Base-by-base conservation (phyloP, 768 basidiomycete species). In the Naganishia vishniacii region DNA sequence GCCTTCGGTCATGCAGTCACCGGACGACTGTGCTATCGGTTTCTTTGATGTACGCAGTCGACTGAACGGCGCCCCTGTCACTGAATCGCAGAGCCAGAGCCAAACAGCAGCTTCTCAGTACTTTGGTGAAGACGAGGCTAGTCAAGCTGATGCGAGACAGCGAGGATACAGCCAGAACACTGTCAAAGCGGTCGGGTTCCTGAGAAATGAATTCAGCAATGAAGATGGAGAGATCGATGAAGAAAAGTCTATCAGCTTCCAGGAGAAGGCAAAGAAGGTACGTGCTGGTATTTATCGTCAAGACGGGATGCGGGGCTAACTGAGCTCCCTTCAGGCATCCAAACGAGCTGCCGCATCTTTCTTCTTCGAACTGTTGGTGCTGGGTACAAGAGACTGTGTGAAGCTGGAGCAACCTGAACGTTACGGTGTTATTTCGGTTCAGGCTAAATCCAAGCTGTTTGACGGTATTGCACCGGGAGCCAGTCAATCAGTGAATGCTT, bases 341-440 rank as follows among this genome's bases (percentile, higher is more conserved):
- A 86, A 89, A 48, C 85, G 91, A 44, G 95, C 92, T 13, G 91
- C 94, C 1, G 85, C 94, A 0, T 86, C 91, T 1, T 97, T 99
- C 81, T 99, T 99, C 82, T 99, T 99, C 74, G 95, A 99, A 77
- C 79, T 97, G 34, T 85, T 99, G 29, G 91, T 98, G 1, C 84
- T 99, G 1, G 87, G 91, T 11, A 97, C 94, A 4, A 86, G 89
- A 34, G 93, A 97, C 75, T 91, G 88, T 73, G 80, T 99, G 69
- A 85, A 88, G 70, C 78, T 99, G 46, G 79, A 84, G 7, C 95
- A 99, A 75, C 71, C 74, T 5, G 80, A 80, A 8, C 80, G 90
- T 0, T 95, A 90, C 72, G 88, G 86, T 66, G 91, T 94, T 77
- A 95, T 98, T 63, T 83, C 88, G 71, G 81, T 97, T 32, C 79